Evolutionary conservation across 371 early-diverging fungal genomes (phyloP), one percentile per base, ranked within the genome.

Genomic region (Saksenaea oblongispora): DNA sequence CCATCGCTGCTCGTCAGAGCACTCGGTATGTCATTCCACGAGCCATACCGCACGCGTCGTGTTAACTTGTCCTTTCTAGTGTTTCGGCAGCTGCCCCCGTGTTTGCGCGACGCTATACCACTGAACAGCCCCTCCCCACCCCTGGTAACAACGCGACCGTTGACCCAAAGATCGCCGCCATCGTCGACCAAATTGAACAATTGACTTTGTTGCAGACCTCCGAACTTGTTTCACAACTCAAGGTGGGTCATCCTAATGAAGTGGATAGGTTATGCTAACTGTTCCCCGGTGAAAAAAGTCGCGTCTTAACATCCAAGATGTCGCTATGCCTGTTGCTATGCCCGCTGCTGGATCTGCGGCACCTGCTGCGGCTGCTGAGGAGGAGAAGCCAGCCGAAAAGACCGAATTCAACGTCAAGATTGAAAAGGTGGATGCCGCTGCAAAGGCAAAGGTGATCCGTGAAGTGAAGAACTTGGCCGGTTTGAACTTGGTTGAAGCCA

Each of bases 401-500:
- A 92, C 95, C 39, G 90, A 91, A 62, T 97, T 97, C 87, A 93
- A 82, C 73, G 88, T 98, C 69, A 98, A 92, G 86, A 89, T 98
- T 53, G 96, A 95, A 66, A 96, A 95, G 88, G 91, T 96, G 61
- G 96, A 97, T 74, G 92, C 97, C 34, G 91, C 92, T 39, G 76
- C 92, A 66, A 98, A 98, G 84, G 97, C 98, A 63, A 98, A 98
- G 87, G 88, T 98, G 61, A 98, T 98, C 70, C 90, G 95, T 78
- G 98, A 98, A 83, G 95, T 98, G 72, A 97, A 97, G 88, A 89
- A 87, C 75, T 74, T 97, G 70, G 95, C 97, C 26, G 94, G 95
- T 61, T 87, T 93, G 61, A 97, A 93, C 84, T 80, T 98, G 81
- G 95, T 98, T 17, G 98, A 97, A 79, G 98, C 98, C 70, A 98